Percentiles rank a stretch among this genome's conserved stretches.
These are phyloP conservation scores for Saturnispora mendoncae DNA, from an alignment of 805 yeast species.

Conservation along the genomic window DNA sequence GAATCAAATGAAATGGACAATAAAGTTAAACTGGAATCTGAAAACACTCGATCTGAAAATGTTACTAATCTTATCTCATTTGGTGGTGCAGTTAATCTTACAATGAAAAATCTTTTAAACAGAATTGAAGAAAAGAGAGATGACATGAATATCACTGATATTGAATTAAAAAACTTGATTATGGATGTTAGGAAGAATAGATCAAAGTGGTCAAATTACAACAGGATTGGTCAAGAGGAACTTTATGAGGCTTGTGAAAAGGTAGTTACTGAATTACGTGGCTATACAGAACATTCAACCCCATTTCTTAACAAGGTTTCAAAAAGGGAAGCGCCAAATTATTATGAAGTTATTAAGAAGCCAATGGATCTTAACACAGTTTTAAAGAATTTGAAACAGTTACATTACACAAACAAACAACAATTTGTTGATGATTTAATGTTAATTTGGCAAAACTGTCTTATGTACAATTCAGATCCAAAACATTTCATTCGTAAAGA, in stretches of 20 bases:
- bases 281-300: slow-evolving; percentile 92
- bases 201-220: slow-evolving; percentile 97
- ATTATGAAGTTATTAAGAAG: slow-evolving; percentile 75
- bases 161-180: slow-evolving; percentile 74
- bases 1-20: background rate
- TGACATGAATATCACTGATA: slow-evolving; percentile 64
- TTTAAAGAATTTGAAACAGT: slow-evolving; percentile 73
- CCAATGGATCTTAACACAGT: slow-evolving; percentile 98
- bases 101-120: slow-evolving; percentile 70
- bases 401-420: slow-evolving; percentile 74
- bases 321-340: slow-evolving; percentile 96
- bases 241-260: slow-evolving; percentile 95
- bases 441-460: slow-evolving; percentile 92
- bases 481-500: slow-evolving; percentile 83
- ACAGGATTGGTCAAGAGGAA: slow-evolving; percentile 93
- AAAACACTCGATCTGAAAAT: slow-evolving; percentile 11
- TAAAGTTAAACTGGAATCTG: slow-evolving; percentile 8
- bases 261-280: slow-evolving; percentile 81
- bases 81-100: slow-evolving; percentile 64
- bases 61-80: slow-evolving; percentile 26
- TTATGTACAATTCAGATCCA: slow-evolving; percentile 91
- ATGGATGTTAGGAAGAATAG: slow-evolving; percentile 91
- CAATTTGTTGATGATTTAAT: slow-evolving; percentile 92
- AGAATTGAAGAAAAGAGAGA: slow-evolving; percentile 75
- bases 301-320: slow-evolving; percentile 94